phyloP scores from a whole-genome alignment of 805 yeast genomes.

The Ogataea saltuana region DNA sequence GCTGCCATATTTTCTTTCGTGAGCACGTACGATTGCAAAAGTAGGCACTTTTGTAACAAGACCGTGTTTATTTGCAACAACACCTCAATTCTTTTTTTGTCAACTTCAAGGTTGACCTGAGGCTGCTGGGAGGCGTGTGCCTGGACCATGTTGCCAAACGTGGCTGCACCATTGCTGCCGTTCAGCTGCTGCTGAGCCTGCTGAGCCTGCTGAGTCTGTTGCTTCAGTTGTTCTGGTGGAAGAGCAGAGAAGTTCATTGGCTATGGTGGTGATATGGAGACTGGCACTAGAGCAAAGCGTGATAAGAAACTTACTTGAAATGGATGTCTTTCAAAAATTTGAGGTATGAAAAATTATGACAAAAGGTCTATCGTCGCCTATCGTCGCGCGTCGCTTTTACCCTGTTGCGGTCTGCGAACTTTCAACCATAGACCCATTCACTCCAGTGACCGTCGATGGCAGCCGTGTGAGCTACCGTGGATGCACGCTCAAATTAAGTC shows the following conservation, averaged over 20 bases:
- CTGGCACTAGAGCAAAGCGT: too few relatives aligned
- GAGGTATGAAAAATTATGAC: too few relatives aligned
- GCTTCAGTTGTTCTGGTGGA: conserved; percentile 4
- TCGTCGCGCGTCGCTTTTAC: too few relatives aligned
- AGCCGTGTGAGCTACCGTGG: too few relatives aligned
- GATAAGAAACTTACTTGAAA: too few relatives aligned
- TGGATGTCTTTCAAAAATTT: too few relatives aligned
- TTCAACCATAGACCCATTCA: too few relatives aligned
- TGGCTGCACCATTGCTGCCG: conserved; percentile 11
- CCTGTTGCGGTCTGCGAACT: too few relatives aligned
- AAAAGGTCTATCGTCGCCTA: too few relatives aligned
- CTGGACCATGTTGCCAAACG: conserved; percentile 26
- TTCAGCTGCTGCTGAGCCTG: conserved; percentile 8
- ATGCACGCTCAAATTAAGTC: too few relatives aligned
- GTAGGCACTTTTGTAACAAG: conserved; percentile 34
- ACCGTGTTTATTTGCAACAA: conserved; percentile 38
- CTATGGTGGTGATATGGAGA: too few relatives aligned
- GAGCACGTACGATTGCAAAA: conserved; percentile 30
- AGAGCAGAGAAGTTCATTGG: conserved; percentile 6
- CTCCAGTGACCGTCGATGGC: too few relatives aligned
- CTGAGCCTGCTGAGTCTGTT: conserved; percentile 3
- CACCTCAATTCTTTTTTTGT: conserved; percentile 37
- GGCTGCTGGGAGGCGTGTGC: conserved; percentile 33
- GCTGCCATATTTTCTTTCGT: conserved; percentile 23
- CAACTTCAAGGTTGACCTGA: conserved; percentile 31